Percentiles rank a stretch among this genome's conserved stretches.
Conservation (phyloP, 345 rosid species). For the Salix purpurea region DNA sequence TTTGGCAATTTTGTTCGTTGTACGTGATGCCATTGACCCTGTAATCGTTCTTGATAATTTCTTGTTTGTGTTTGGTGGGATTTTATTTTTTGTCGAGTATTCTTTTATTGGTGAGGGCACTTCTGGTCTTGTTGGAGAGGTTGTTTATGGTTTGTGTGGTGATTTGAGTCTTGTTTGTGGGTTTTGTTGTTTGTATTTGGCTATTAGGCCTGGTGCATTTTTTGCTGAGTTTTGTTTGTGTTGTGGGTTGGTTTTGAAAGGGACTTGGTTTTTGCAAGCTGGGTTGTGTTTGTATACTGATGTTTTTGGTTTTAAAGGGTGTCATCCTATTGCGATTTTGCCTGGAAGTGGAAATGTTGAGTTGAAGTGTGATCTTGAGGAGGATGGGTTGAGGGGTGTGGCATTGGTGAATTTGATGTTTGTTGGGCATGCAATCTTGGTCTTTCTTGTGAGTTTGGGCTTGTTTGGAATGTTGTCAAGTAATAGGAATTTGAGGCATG, state of each 20-base stretch:
- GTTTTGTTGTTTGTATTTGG: constrained; percentile 44
- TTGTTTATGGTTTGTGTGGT: constrained; percentile 35
- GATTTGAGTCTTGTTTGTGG: constrained; percentile 46
- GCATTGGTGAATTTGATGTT: constrained; percentile 54
- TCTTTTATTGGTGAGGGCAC: constrained; percentile 37
- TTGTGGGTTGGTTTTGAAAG: constrained; percentile 47
- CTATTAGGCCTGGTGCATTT: constrained; percentile 43
- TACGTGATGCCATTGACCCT: constrained; percentile 28
- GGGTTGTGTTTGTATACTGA: constrained; percentile 48
- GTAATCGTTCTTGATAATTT: constrained; percentile 26
- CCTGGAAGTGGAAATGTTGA: constrained; percentile 30
- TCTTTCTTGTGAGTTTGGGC: constrained; percentile 30
- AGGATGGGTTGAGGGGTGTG: constrained; percentile 48
- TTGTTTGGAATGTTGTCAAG: constrained; percentile 35
- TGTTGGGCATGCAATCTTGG: constrained; percentile 41
- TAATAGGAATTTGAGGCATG: constrained; percentile 28
- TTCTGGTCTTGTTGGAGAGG: constrained; percentile 29
- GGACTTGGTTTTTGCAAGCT: constrained; percentile 52
- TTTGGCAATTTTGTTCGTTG: constrained; percentile 29
- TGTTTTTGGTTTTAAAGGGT: constrained; percentile 42
- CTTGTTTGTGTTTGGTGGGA: constrained; percentile 27
- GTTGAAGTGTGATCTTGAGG: constrained; percentile 47
- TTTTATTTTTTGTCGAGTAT: constrained; percentile 44
- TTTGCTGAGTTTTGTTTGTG: constrained; percentile 45
- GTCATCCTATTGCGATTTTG: constrained; percentile 26